These are phyloP conservation scores for Penicillium sp. DNA, from an alignment of 2,329 filamentous ascomycete genomes.

Conservation along the genomic window DNA sequence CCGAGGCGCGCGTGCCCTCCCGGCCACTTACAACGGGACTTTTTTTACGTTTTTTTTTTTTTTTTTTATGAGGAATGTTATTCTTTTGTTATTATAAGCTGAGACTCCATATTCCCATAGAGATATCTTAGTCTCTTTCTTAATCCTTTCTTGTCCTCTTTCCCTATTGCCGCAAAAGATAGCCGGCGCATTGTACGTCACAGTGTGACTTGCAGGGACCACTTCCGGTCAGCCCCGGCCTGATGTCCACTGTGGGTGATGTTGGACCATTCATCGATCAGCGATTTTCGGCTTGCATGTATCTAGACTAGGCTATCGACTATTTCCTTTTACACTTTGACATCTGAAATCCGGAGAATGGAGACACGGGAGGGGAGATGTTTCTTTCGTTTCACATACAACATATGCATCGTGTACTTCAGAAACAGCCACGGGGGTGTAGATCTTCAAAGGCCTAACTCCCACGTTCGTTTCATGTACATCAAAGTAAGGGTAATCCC, in stretches of 20 bases:
- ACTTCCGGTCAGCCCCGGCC: conserved; percentile 14
- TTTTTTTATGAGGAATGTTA: neutral
- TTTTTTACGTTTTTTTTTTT: neutral
- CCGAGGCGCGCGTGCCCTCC: conserved; percentile 7
- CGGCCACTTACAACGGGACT: neutral
- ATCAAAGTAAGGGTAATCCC: neutral
- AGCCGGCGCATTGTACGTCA: conserved; percentile 2
- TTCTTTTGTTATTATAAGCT: neutral
- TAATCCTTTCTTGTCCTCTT: neutral
- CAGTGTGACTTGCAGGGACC: conserved; percentile 9
- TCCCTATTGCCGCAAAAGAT: neutral
- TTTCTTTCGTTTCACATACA: neutral
- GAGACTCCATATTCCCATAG: neutral
- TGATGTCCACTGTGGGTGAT: conserved; percentile 9
- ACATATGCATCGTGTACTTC: neutral
- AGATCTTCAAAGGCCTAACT: neutral
- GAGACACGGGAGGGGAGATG: neutral
- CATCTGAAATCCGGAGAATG: neutral
- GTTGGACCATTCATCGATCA: conserved; percentile 1
- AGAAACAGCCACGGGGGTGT: neutral
- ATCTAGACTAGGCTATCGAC: neutral
- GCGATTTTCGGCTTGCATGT: neutral
- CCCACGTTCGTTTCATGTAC: conserved; percentile 3
- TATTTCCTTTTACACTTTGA: neutral
- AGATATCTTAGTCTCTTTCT: neutral